These are phyloP conservation scores for Danielia reshetovae DNA, from an alignment of 805 yeast genomes.

Conservation along the genomic window DNA sequence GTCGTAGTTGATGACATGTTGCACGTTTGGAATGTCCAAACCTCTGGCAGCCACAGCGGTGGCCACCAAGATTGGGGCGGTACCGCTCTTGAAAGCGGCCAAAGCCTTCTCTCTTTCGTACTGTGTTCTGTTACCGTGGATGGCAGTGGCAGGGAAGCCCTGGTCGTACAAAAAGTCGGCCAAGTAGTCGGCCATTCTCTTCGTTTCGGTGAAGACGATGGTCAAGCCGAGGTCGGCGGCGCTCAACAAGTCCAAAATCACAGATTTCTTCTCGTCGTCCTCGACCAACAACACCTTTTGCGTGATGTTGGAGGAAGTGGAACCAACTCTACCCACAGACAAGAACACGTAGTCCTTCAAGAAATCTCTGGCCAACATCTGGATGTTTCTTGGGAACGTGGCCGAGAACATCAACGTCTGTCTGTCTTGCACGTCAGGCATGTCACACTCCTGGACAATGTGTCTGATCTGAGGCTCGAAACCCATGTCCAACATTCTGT, in stretches of 20 bases:
- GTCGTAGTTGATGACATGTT: constrained; percentile 96
- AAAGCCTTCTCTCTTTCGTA: constrained; percentile 96
- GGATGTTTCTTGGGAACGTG: constrained; percentile 98
- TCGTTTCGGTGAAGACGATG: constrained; percentile 94
- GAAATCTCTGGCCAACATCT: constrained; percentile 95
- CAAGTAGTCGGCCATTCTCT: constrained; percentile 95
- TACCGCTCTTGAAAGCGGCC: constrained; percentile 88
- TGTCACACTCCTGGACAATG: constrained; percentile 95
- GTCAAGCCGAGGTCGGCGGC: constrained; percentile 82
- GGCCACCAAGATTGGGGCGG: constrained; percentile 92
- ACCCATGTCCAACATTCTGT: constrained; percentile 99
- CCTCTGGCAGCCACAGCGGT: constrained; percentile 99
- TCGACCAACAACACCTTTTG: constrained; percentile 92
- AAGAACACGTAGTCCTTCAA: constrained; percentile 92
- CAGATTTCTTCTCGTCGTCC: constrained; percentile 85
- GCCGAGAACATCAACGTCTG: constrained; percentile 99
- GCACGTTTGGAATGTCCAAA: constrained; percentile 98
- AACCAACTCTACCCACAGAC: constrained; percentile 98
- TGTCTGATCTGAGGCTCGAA: constrained; percentile 99
- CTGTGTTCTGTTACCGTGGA: constrained; percentile 99
- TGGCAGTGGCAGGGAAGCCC: constrained; percentile 94
- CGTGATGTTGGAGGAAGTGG: constrained; percentile 97
- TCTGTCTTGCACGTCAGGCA: constrained; percentile 88
- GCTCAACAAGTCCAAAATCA: constrained; percentile 79
- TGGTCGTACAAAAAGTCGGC: constrained; percentile 88